phyloP scores from a whole-genome alignment of 2,329 filamentous ascomycete genomes.

The Didymella exigua region DNA sequence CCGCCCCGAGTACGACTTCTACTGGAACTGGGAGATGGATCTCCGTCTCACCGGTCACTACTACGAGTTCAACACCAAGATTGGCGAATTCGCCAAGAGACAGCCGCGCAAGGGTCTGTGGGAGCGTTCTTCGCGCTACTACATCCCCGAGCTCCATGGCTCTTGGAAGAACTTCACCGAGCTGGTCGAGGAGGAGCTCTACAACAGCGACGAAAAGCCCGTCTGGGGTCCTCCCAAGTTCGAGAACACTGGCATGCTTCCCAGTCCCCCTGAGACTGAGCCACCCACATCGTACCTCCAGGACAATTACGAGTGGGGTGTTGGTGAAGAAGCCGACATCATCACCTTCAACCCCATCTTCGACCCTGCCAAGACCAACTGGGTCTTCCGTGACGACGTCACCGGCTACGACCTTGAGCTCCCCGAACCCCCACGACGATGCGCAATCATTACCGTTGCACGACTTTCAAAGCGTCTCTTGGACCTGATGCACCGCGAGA shows the following conservation, averaged over 20 bases:
- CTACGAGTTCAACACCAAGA: slow-evolving; percentile 76
- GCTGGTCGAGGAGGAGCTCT: slow-evolving; percentile 65
- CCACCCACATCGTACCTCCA: slow-evolving; percentile 64
- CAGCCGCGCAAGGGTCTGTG: slow-evolving; percentile 75
- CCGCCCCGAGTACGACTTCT: slow-evolving; percentile 58
- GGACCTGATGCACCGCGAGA: slow-evolving; percentile 79
- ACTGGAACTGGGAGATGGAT: slow-evolving; percentile 93
- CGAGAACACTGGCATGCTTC: slow-evolving; percentile 59
- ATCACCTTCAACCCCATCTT: slow-evolving; percentile 81
- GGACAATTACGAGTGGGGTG: slow-evolving; percentile 76
- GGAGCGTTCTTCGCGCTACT: slow-evolving; percentile 75
- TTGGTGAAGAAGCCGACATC: slow-evolving; percentile 75
- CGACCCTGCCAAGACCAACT: slow-evolving; percentile 72
- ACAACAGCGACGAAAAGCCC: slow-evolving; percentile 54
- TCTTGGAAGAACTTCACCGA: slow-evolving; percentile 71
- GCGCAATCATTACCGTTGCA: slow-evolving; percentile 79
- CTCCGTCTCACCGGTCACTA: slow-evolving; percentile 80
- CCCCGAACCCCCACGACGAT: slow-evolving; percentile 69
- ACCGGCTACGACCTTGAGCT: slow-evolving; percentile 66
- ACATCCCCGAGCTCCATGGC: slow-evolving; percentile 72
- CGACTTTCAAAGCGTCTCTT: slow-evolving; percentile 74
- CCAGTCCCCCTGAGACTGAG: slow-evolving; percentile 65
- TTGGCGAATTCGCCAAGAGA: slow-evolving; percentile 67
- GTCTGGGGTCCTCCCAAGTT: slow-evolving; percentile 68
- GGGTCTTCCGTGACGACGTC: slow-evolving; percentile 72